Evolutionary conservation across 306 rosid species (phyloP), one percentile per base, ranked within the genome.

Genomic region (Gleditsia sinensis): DNA sequence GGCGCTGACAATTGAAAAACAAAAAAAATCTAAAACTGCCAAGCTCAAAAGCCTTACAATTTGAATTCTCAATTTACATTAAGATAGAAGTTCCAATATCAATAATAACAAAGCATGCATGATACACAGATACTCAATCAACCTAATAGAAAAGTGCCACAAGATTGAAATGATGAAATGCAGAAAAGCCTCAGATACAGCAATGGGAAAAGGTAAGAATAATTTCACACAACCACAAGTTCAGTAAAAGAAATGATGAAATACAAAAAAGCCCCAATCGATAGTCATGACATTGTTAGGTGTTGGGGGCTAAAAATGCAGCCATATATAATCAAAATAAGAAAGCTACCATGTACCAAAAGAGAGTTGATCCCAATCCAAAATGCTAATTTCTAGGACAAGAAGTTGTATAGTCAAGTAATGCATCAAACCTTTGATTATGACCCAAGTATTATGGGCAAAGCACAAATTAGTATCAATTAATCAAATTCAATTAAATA

Each of bases 371-470:
- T 37, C 36, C 42, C 54, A 34, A 49, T 23, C 30, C 20, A 37
- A 39, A 49, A 45, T 17, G 23, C 3, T 14, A 33, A 42, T 6
- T 21, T 67, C 53, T 68, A 45, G 33, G 25, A 24, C 53, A 36
- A 8, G n/a, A n/a, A n/a, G 36, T 43, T 25, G 57, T 17, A 9
- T 17, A 25, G 69, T 19, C 55, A 77, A 60, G 76, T 14, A 61
- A 69, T 11, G 74, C 34, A 67, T 46, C 54, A 39, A 42, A n/a
- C 6, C 21, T 16, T 45, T 27, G 67, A 53, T 19, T 42, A 25
- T 24, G 55, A 43, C 75, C 77, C 1, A 7, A 34, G 63, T 7
- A 19, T 30, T 27, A 19, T 3, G 77, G 12, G 34, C 55, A 46
- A 13, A 19, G 63, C 23, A 65, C 14, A 61, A 59, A 72, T 54